Evolutionary conservation across 805 yeast genomes (phyloP), one percentile per base, ranked within the genome.

Genomic region (Saccharomycopsis sp.): DNA sequence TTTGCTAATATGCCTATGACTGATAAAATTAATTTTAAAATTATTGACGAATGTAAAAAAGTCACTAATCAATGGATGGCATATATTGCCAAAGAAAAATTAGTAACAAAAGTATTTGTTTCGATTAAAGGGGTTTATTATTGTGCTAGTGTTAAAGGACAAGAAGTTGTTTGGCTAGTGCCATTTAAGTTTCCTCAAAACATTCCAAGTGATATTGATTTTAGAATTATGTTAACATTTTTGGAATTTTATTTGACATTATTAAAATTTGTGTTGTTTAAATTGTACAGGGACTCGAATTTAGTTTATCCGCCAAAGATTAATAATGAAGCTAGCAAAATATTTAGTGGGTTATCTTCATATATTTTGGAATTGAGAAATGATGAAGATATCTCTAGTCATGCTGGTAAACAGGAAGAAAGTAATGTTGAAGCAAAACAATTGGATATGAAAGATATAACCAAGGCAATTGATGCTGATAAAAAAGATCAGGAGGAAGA

Each of bases 171-270:
- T 66, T 93, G 98, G 98, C 77, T 93, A 49, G 95, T 87, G 38
- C 98, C 98, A 20, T 93, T 82, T 75, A 93, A 88, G 65, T 93
- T 89, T 70, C 96, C 98, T 16, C 95, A 90, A 63, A 85, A 85
- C 63, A 83, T 93, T 54, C 97, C 98, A 38, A 66, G 82, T 37
- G 97, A 93, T 63, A 80, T 93, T 48, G 98, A 93, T 66, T 90
- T 93, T 71, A 77, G 93, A 65, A 87, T 93, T 69, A 93, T 93
- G 98, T 72, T 87, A 59, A 90, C 97, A 1, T 93, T 93, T 66
- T 74, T 93, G 59, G 98, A 93, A 67, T 89, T 93, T 65, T 93
- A 93, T 68, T 81, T 96, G 16, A 90, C 97, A 21, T 67, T 93
- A 55, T 66, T 89, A 58, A 95, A 88, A 59, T 93, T 93, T 60